Base-by-base conservation (phyloP, 495 filamentous ascomycete species). In the Lophium mytilinum region DNA sequence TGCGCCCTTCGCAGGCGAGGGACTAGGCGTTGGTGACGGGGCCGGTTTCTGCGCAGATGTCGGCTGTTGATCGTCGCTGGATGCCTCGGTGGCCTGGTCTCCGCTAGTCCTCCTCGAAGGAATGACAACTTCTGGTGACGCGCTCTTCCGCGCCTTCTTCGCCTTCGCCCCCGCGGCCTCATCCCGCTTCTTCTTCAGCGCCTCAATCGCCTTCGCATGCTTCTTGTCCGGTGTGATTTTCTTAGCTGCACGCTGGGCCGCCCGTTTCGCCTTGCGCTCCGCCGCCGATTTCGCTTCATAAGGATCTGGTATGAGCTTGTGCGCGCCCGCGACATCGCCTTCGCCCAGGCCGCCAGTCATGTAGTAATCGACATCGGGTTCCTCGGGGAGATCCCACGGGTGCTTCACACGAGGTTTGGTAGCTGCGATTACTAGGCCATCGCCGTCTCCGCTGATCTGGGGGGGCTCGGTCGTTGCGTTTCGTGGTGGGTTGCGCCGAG, bases 261-360 rank as follows among this genome's bases (percentile, higher is more conserved):
- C 30, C n/a, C n/a, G n/a, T n/a, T n/a, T 18, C 18, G 40, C 40
- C 40, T 43, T 43, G 3, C 2, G 3, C 4, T n/a, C 40, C 18
- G 14, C 14, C 40, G n/a, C 40, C 8, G 14, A n/a, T 43, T 43
- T 43, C 18, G n/a, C 40, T 18, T 18, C 40, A 4, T n/a, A n/a
- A 43, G n/a, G n/a, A n/a, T 30, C 24, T 37, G 34, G 50, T 37
- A 52, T 6, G 34, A 17, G 21, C 34, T 42, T 21, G 24, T 57
- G 50, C 39, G 47, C 50, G 19, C 17, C 42, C 41, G 24, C 46
- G 0, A 53, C 34, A n/a, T 62, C 60, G 19, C 60, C 55, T 18
- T 52, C 34, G 33, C 37, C 34, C 24, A 69, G 48, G 9, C 52
- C 66, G 33, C 66, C 66, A 37, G 54, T 62, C 66, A 69, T 69